These are phyloP conservation scores for Dendrobium nobile DNA, from an alignment of 106 monocot species.

Conservation along the genomic window DNA sequence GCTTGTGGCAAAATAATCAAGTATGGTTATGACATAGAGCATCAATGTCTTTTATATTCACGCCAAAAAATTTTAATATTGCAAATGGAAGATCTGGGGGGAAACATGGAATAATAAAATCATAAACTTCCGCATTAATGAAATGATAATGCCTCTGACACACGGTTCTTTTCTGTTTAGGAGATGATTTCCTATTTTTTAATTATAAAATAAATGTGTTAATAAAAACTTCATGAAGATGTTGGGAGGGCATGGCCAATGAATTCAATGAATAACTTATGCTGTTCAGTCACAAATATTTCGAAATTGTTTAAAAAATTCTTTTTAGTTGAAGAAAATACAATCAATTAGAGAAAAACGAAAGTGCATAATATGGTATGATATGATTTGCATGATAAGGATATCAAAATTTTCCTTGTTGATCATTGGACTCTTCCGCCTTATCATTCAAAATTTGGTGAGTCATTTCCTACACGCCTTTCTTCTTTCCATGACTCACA, in stretches of 20 bases:
- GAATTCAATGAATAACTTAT: background rate
- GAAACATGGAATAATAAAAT: background rate
- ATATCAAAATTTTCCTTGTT: constrained; percentile 84
- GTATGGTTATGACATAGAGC: background rate
- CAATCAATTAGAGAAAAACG: background rate
- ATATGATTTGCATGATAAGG: constrained; percentile 19
- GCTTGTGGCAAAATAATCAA: background rate
- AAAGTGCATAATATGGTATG: background rate
- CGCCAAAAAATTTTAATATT: background rate
- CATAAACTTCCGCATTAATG: background rate
- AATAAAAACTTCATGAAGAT: background rate
- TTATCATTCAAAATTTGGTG: constrained; percentile 36
- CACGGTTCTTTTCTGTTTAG: background rate
- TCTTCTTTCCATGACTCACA: constrained; percentile 59
- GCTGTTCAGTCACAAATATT: background rate
- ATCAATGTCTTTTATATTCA: background rate
- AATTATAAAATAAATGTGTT: background rate
- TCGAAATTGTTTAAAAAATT: background rate
- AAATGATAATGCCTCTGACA: background rate
- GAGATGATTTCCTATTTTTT: background rate
- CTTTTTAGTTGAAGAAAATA: background rate
- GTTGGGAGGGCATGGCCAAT: background rate
- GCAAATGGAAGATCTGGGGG: background rate
- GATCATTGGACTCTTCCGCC: constrained; percentile 58
- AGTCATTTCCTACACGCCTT: constrained; percentile 22